Conservation (phyloP, 2,329 filamentous ascomycete genomes). For the Chaetothyriales sp. region DNA sequence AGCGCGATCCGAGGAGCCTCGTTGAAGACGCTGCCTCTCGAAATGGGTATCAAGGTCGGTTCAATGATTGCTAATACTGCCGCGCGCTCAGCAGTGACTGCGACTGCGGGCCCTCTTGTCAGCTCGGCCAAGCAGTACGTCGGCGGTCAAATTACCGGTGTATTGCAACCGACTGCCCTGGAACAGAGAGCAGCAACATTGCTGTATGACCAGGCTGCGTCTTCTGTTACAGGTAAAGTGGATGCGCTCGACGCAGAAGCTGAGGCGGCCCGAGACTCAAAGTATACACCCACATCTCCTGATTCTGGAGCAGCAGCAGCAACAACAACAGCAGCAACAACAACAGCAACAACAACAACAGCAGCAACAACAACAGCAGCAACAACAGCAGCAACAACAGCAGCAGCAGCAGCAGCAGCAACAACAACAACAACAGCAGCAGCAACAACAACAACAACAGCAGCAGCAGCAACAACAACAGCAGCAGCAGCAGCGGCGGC, state of each 20-base stretch:
- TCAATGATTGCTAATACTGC: slow-evolving; percentile 30
- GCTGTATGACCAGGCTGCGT: slow-evolving; percentile 18
- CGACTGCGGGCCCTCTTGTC: slow-evolving; percentile 31
- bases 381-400: too few species aligned
- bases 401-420: too few species aligned
- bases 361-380: too few species aligned
- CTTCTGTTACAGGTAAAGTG: slow-evolving; percentile 12
- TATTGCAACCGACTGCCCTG: slow-evolving; percentile 28
- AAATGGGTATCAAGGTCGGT: slow-evolving; percentile 42
- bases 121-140: slow-evolving; percentile 18
- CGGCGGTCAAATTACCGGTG: slow-evolving; percentile 26
- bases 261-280: neutral
- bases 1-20: slow-evolving; percentile 53
- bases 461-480: too few species aligned
- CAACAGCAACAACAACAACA: too few species aligned
- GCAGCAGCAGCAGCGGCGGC: too few species aligned
- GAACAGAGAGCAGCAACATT: slow-evolving; percentile 18
- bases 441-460: too few species aligned
- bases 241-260: slow-evolving; percentile 20
- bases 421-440: too few species aligned
- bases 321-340: too few species aligned
- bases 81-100: slow-evolving; percentile 30
- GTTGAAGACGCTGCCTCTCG: slow-evolving; percentile 50
- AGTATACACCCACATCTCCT: neutral
- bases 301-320: neutral